Conservation (phyloP, 352 stramenopile species). For the Pythium aristosporum region DNA sequence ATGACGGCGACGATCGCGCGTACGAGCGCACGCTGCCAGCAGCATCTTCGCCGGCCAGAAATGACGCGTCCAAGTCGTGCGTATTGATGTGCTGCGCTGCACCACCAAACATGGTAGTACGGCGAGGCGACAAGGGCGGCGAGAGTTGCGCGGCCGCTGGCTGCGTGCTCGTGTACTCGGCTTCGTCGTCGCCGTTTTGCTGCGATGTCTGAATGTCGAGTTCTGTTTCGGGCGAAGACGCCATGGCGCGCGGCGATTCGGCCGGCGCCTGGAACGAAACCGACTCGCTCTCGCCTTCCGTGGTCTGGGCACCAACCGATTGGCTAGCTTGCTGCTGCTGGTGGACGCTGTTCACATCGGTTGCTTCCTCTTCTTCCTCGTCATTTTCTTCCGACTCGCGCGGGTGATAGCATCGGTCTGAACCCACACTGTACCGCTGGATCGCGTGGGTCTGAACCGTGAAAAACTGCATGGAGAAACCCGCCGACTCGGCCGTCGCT, state of each 20-base stretch:
- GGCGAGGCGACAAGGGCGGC: conserved; percentile 40
- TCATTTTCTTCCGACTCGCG: conserved; percentile 45
- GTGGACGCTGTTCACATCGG: neutral
- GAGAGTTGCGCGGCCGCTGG: conserved; percentile 17
- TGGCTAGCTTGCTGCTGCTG: conserved; percentile 39
- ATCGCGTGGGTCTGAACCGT: conserved; percentile 83
- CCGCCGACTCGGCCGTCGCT: conserved; percentile 28
- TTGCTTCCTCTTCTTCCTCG: conserved; percentile 34
- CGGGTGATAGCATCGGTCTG: conserved; percentile 59
- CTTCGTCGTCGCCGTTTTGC: conserved; percentile 48
- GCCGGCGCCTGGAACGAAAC: conserved; percentile 64
- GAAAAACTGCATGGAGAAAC: conserved; percentile 81
- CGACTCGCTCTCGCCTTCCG: conserved; percentile 57
- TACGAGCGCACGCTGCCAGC: conserved; percentile 60
- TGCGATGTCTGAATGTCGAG: conserved; percentile 52
- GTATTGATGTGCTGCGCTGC: conserved; percentile 35
- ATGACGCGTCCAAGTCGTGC: conserved; percentile 48
- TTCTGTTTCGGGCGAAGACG: conserved; percentile 60
- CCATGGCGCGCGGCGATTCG: conserved; percentile 56
- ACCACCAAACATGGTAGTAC: conserved; percentile 27
- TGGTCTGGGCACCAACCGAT: conserved; percentile 73
- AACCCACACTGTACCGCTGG: conserved; percentile 75
- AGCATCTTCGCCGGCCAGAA: conserved; percentile 52
- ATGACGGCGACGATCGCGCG: conserved; percentile 73
- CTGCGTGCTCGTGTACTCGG: conserved; percentile 29